These are phyloP conservation scores for Thyridium curvatum DNA, from an alignment of 2,329 filamentous ascomycete genomes.

Conservation along the genomic window DNA sequence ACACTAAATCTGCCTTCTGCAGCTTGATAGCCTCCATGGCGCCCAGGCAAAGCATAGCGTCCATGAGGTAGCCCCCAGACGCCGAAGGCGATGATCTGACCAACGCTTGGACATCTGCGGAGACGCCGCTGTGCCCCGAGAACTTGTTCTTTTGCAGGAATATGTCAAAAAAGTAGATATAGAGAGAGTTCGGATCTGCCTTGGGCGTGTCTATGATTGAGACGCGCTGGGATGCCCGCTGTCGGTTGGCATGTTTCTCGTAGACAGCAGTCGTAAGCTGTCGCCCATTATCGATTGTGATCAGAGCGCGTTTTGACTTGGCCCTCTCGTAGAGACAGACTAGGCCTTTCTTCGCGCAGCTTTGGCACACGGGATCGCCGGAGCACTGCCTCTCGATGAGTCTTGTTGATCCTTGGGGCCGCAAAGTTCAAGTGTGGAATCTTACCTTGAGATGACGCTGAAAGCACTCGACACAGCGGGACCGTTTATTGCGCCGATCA, in stretches of 20 bases:
- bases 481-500: slow-evolving; percentile 22
- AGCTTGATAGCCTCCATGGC: slow-evolving; percentile 18
- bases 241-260: too few relatives aligned
- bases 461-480: slow-evolving; percentile 21
- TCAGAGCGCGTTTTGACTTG: slow-evolving; percentile 4
- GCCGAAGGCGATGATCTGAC: slow-evolving; percentile 20
- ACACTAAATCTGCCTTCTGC: too few relatives aligned
- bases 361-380: slow-evolving; percentile 20
- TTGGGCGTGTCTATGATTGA: neutral
- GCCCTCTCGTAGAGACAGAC: slow-evolving; percentile 13
- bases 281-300: slow-evolving; percentile 14
- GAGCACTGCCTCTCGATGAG: slow-evolving; percentile 19
- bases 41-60: slow-evolving; percentile 22
- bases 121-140: slow-evolving; percentile 3
- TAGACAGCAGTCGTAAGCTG: slow-evolving; percentile 5
- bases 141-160: slow-evolving; percentile 20
- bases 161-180: slow-evolving; percentile 17
- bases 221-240: neutral
- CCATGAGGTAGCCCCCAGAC: slow-evolving; percentile 16
- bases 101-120: neutral
- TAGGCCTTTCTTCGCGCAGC: slow-evolving; percentile 17
- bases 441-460: slow-evolving; percentile 25
- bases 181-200: slow-evolving; percentile 8
- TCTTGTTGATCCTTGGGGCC: too few relatives aligned
- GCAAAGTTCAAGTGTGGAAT: neutral